Evolutionary conservation across 495 filamentous ascomycete species (phyloP).

Genomic region (Patellaria atrata): DNA sequence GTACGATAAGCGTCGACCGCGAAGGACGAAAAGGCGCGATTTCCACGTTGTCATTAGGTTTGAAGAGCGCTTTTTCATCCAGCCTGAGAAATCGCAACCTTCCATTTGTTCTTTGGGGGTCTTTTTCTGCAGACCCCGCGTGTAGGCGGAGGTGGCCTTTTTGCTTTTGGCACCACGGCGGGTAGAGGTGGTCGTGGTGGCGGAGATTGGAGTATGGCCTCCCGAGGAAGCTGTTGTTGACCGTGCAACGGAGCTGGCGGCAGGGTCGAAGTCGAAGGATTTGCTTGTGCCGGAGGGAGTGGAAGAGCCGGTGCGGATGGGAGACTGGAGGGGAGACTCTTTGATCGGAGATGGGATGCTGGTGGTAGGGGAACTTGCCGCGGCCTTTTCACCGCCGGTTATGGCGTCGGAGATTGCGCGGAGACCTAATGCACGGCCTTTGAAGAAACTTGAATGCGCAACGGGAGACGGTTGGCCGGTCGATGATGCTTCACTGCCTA

Average conservation of each 20-base stretch:
- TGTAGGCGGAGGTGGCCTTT: conserved; percentile 89
- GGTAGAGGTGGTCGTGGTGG: conserved; percentile 14
- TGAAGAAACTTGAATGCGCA: conserved; percentile 20
- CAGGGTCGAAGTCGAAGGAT: conserved; percentile 62
- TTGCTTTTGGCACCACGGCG: conserved; percentile 55
- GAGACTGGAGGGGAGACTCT: conserved; percentile 51
- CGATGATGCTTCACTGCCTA: conserved; percentile 36
- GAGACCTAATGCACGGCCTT: conserved; percentile 40
- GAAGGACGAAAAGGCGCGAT: conserved; percentile 79
- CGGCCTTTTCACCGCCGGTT: conserved; percentile 44
- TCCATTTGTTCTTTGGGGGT: conserved; percentile 70
- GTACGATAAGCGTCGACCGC: conserved; percentile 82
- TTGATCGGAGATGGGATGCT: conserved; percentile 47
- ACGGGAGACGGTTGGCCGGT: conserved; percentile 34
- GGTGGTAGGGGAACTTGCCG: conserved; percentile 33
- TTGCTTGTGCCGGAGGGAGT: conserved; percentile 67
- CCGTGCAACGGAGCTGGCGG: conserved; percentile 50
- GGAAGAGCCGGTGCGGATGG: conserved; percentile 66
- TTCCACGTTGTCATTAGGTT: conserved; percentile 97
- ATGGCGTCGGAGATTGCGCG: conserved; percentile 72
- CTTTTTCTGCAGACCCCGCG: conserved; percentile 70
- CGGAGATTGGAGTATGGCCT: too few relatives aligned
- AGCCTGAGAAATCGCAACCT: conserved; percentile 84
- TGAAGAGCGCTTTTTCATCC: conserved; percentile 99
- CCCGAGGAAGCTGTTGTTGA: conserved; percentile 15